Evolutionary conservation across 176 grass and related monocot genomes (phyloP).

Genomic region (Avena atlantica): DNA sequence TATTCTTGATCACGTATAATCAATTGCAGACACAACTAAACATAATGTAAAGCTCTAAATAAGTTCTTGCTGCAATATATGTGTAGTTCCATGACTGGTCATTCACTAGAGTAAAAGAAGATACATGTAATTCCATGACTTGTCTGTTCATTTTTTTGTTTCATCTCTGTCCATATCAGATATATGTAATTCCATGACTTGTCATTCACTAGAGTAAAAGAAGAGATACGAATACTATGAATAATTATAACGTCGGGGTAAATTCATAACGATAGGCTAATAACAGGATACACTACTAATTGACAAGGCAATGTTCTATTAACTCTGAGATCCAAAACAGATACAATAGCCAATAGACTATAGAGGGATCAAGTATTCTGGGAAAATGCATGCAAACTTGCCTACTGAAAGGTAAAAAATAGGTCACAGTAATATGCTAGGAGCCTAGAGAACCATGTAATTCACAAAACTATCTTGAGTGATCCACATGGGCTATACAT

Average conservation of each 20-base stretch:
- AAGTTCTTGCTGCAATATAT: background rate
- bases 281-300: background rate
- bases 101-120: no score
- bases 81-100: background rate
- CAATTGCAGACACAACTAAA: background rate
- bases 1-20: background rate
- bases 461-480: background rate
- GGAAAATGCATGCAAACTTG: conserved; percentile 6
- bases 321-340: background rate
- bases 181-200: background rate
- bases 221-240: background rate
- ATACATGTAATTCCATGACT: no score
- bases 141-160: background rate
- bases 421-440: background rate
- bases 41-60: background rate
- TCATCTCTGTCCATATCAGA: background rate
- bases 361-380: background rate
- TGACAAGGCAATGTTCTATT: background rate
- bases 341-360: background rate
- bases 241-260: background rate
- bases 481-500: no score
- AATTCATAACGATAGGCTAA: background rate
- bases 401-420: background rate
- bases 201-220: background rate
- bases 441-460: background rate